phyloP scores from a whole-genome alignment of 2,329 filamentous ascomycete species.

The Trichoderma sp. region DNA sequence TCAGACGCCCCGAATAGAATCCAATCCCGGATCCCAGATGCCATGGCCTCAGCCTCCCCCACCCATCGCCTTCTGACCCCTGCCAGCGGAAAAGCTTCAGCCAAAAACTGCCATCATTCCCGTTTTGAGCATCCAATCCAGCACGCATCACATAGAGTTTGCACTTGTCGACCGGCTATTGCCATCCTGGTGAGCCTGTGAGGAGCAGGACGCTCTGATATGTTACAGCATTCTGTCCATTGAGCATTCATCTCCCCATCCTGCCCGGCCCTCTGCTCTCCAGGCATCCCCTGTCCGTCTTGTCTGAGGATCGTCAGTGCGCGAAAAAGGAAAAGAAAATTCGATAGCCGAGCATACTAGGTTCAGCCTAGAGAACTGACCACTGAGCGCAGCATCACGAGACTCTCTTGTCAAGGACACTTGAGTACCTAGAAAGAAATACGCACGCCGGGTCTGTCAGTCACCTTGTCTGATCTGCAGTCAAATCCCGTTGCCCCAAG shows the following conservation, averaged over 20 bases:
- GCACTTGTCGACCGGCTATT: not conserved
- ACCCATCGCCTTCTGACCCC: not conserved
- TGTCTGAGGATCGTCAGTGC: not conserved
- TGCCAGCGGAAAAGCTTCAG: not conserved
- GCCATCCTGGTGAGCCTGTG: not conserved
- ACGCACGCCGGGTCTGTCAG: too few species aligned
- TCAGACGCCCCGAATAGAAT: not conserved
- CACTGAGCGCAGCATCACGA: not conserved
- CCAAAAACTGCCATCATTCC: not conserved
- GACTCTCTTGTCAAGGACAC: not conserved
- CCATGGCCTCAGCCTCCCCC: not conserved
- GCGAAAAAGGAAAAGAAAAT: not conserved
- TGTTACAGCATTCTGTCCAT: not conserved
- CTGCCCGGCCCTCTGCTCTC: not conserved
- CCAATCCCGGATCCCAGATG: not conserved
- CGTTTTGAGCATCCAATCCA: slow-evolving; percentile 3
- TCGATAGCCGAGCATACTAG: not conserved
- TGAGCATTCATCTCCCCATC: not conserved
- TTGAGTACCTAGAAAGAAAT: too few species aligned
- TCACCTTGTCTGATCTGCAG: too few species aligned
- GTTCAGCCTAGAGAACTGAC: not conserved
- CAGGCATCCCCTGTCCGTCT: not conserved
- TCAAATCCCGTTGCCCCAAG: too few species aligned
- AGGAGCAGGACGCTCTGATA: not conserved
- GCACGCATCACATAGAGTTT: slow-evolving; percentile 11